These are phyloP conservation scores for Citrus maxima DNA, from an alignment of 345 rosid genomes.

Conservation along the genomic window DNA sequence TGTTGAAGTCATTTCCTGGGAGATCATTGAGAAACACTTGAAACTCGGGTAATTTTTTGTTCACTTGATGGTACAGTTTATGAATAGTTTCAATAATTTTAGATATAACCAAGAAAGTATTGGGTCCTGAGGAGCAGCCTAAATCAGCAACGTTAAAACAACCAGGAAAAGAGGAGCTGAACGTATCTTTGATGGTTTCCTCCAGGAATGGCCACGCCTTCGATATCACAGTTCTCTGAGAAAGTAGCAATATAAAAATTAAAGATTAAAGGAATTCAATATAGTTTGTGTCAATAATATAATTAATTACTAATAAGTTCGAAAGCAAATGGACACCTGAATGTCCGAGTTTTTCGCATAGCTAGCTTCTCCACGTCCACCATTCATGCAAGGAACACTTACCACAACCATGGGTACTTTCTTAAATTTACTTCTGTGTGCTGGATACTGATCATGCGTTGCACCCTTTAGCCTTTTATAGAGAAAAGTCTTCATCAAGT, in stretches of 20 bases:
- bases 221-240: constrained; percentile 2
- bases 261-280: no score
- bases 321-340: not conserved
- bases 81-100: constrained; percentile 15
- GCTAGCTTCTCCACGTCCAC: constrained; percentile 10
- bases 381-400: constrained; percentile 9
- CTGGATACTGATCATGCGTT: no score
- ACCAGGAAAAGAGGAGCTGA: constrained; percentile 10
- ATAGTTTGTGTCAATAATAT: no score
- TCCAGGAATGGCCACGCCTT: constrained; percentile 2
- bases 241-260: no score
- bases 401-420: not conserved
- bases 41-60: constrained; percentile 17
- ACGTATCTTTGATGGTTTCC: not conserved
- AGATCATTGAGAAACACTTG: constrained; percentile 47
- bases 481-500: no score
- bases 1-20: constrained; percentile 43
- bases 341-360: constrained; percentile 8
- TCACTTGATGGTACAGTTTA: not conserved
- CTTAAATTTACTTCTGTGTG: not conserved
- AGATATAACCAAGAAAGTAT: constrained; percentile 21
- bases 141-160: constrained; percentile 35
- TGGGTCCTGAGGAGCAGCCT: constrained; percentile 53
- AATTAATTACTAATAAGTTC: no score
- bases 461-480: no score